Evolutionary conservation across 768 basidiomycete genomes (phyloP), one percentile per base, ranked within the genome.

Genomic region (Mycena filopes): DNA sequence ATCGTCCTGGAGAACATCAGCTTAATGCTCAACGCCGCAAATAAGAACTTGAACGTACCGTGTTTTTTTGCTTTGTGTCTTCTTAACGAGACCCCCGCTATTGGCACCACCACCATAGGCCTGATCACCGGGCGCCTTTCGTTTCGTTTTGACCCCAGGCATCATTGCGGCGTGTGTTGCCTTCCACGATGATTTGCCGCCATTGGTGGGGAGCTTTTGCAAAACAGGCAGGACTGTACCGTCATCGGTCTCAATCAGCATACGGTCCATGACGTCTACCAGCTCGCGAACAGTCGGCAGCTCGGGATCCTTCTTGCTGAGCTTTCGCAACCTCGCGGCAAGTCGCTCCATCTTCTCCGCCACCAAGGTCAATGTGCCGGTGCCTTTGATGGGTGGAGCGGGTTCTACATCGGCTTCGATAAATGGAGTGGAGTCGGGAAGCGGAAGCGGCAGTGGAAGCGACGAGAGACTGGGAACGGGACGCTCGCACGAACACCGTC

Each of bases 311-410:
- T 42, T 40, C n/a, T 60, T 20, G 33, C n/a, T 33, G 1, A 55
- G 42, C 13, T 21, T 42, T 3, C 57, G 49, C 2, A 65, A 21
- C 8, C 48, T 40, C 1, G 54, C 57, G 2, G 56, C 56, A 2
- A 65, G 11, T 2, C 51, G 56, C 23, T 65, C 64, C 21, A 65
- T 47, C 43, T 65, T 65, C 45, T 55, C 41, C 12, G 55, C 40
- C 10, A 58, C 26, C 1, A 26, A 13, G 23, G 29, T 28, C 0
- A 48, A 25, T 4, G 25, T 5, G 5, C 20, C 26, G 15, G 15
- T 33, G 16, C 40, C 7, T 40, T 16, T 29, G 33, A 12, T 4
- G 28, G 13, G 13, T 7, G 7, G 12, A 1, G 20, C 8, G 28
- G 28, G 15, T 6, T 28, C 29, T n/a, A n/a, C n/a, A n/a, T n/a